phyloP scores from a whole-genome alignment of 331 rosid genomes.

The Rhamnella rubrinervis region DNA sequence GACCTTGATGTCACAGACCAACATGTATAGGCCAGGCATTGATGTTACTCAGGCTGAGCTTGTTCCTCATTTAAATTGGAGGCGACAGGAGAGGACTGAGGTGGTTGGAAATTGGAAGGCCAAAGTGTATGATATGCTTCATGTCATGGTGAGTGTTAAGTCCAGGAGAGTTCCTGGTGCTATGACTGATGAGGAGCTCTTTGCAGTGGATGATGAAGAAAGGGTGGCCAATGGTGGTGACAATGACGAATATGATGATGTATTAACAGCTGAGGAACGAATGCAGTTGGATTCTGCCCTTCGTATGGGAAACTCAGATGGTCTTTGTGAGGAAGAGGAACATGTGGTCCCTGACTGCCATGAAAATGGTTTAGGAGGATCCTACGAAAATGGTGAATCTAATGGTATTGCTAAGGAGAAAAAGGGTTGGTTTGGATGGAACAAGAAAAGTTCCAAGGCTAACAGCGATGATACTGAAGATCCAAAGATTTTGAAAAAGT shows the following conservation, averaged over 20 bases:
- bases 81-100: slow-evolving; percentile 98
- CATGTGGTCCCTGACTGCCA: slow-evolving; percentile 53
- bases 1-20: slow-evolving; percentile 89
- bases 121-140: slow-evolving; percentile 93
- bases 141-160: slow-evolving; percentile 96
- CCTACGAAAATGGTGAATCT: slow-evolving; percentile 62
- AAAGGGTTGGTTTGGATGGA: slow-evolving; percentile 99
- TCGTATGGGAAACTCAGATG: slow-evolving; percentile 76
- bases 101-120: slow-evolving; percentile 97
- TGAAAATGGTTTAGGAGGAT: slow-evolving; percentile 62
- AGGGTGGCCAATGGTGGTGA: slow-evolving; percentile 70
- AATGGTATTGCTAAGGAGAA: slow-evolving; percentile 79
- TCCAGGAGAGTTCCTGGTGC: slow-evolving; percentile 99
- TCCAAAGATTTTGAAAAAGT: slow-evolving; percentile 68
- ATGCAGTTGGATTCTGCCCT: slow-evolving; percentile 94
- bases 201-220: slow-evolving; percentile 86
- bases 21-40: slow-evolving; percentile 96
- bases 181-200: slow-evolving; percentile 97
- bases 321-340: slow-evolving; percentile 72
- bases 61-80: slow-evolving; percentile 90
- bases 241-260: slow-evolving; percentile 86
- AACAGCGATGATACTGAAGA: slow-evolving; percentile 71
- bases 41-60: slow-evolving; percentile 99
- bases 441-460: slow-evolving; percentile 67
- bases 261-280: slow-evolving; percentile 92